Conservation (phyloP, 1,284 basidiomycete genomes). For the Ganoderma meredithae region DNA sequence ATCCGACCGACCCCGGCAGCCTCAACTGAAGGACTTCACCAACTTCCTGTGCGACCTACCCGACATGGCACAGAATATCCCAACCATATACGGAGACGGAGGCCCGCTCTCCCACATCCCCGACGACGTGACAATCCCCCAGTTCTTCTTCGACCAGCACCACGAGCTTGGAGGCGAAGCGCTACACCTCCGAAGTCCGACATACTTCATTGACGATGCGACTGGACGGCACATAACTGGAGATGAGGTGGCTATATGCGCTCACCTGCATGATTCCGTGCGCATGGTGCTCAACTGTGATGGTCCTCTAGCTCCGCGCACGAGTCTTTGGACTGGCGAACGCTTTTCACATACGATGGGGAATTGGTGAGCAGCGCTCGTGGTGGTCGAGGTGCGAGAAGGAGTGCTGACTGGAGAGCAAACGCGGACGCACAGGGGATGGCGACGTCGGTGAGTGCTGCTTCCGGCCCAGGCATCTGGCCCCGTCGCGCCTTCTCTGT, state of each 20-base stretch:
- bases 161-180: constrained; percentile 48
- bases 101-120: constrained; percentile 61
- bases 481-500: not conserved
- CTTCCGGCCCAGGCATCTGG: not conserved
- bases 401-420: not conserved
- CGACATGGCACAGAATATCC: constrained; percentile 18
- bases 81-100: constrained; percentile 37
- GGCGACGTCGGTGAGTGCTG: constrained; percentile 58
- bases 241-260: constrained; percentile 39
- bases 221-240: constrained; percentile 49
- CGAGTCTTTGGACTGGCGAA: constrained; percentile 71
- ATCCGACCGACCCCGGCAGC: not conserved
- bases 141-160: constrained; percentile 72
- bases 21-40: not conserved
- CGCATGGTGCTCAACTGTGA: constrained; percentile 18
- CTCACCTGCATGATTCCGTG: constrained; percentile 39
- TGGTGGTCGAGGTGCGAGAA: not conserved
- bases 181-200: constrained; percentile 49
- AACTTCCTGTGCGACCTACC: not conserved
- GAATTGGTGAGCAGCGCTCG: constrained; percentile 42
- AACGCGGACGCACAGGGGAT: constrained; percentile 38
- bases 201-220: constrained; percentile 74
- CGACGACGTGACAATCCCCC: constrained; percentile 74
- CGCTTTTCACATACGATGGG: constrained; percentile 60
- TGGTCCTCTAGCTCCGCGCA: constrained; percentile 49